Evolutionary conservation across 305 asterid genomes (phyloP), one percentile per base, ranked within the genome.

Genomic region (Solanum hybrid): DNA sequence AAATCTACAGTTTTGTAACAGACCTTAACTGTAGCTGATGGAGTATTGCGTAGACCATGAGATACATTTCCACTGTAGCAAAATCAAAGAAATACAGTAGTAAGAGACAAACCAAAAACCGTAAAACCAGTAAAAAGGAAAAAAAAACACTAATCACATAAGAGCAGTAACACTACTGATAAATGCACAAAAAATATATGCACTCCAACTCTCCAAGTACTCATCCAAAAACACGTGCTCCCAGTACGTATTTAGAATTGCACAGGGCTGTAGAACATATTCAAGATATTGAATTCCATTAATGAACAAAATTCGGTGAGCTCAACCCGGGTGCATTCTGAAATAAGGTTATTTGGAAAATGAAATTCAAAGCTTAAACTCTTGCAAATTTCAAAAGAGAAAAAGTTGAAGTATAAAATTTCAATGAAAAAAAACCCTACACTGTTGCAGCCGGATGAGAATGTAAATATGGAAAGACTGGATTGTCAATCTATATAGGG

Each of bases 1-100:
- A 40, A 26, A 80, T 73, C 73, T 16, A 46, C 26, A 89, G 2
- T 35, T 82, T 74, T 89, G 88, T 57, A 26, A 51, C 92, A 86
- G 91, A 97, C 99, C 96, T 93, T 92, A 61, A 97, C 91, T 90
- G 98, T 96, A 89, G 98, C 98, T 76, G 95, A 94, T n/a, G 93
- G 92, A 75, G 99, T 96, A 94, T 95, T 96, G 40, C 99, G 96
- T 83, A 96, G 99, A 90, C 98, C 99, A 37, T 95, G 98, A 92
- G 99, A 95, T 86, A 94, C 69, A 94, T 95, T 92, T 74, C 98
- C 99, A 93, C 99, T 97, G 93, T 74, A 80, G 92, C 74, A 93
- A 73, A 90, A 89, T 46, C 90, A 82, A 14, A 89, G 80, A 83
- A 89, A 91, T 91, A 86, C 89, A 82, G 89, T 81, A 82, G 46